Base-by-base conservation (phyloP, 352 stramenopile species). In the Globisporangium barbulae region DNA sequence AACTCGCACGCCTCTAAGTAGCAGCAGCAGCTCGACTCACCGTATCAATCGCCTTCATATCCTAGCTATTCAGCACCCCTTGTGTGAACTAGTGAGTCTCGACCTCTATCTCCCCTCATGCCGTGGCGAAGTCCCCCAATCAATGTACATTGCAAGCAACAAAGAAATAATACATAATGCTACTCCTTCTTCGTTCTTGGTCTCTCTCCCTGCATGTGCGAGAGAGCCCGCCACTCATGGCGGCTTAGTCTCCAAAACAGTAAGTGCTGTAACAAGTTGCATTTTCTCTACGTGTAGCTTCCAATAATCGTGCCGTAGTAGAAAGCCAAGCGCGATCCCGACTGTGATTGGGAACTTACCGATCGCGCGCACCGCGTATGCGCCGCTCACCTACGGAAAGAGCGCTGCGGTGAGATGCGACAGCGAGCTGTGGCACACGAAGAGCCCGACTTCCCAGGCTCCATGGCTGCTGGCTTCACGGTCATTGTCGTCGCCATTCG, bases 231-330 rank as follows among this genome's bases (percentile, higher is more conserved):
- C 35, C 35, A 41, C 35, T 41, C 35, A 10, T 41, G 35, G 35
- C 35, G 8, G 35, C 35, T 13, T 10, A 41, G 35, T 41, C 35
- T 41, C 35, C 35, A 41, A 41, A 41, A 6, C 9, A 13, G 7
- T 41, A 41, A 13, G 35, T 41, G 35, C 13, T 10, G 35, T 41
- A 41, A 41, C 17, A 28, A 57, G 41, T 17, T n/a, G 3, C 10
- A 57, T 45, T 25, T 33, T n/a, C n/a, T n/a, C n/a, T n/a, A n/a
- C n/a, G n/a, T n/a, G n/a, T n/a, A n/a, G n/a, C n/a, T n/a, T n/a
- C n/a, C n/a, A n/a, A n/a, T n/a, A n/a, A n/a, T n/a, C n/a, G n/a
- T 41, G 52, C 17, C 31, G 17, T 45, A 58, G 52, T 58, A 58
- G 52, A 58, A 58, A 17, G 21, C 19, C 52, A 6, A 58, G 31